Evolutionary conservation across 129 eudicot species (phyloP).

Genomic region (Arctium minus): DNA sequence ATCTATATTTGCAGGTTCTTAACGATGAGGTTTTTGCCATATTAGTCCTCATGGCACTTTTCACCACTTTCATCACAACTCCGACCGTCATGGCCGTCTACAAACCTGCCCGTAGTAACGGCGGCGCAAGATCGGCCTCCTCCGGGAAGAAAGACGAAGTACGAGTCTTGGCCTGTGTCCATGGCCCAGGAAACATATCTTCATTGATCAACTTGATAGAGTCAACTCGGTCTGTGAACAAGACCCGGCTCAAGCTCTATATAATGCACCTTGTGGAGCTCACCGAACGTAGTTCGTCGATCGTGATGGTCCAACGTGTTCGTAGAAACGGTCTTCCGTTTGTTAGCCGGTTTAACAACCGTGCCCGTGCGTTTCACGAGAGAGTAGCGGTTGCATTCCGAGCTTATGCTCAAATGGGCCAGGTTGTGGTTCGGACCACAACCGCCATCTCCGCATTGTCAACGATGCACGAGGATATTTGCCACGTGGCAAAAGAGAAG

Average conservation of each 20-base stretch:
- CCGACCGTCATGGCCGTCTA: constrained; percentile 76
- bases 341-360: constrained; percentile 40
- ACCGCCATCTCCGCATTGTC: constrained; percentile 67
- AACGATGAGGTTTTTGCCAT: constrained; percentile 85
- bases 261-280: constrained; percentile 78
- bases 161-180: constrained; percentile 72
- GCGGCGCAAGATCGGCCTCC: constrained; percentile 17
- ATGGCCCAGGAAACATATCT: constrained; percentile 68
- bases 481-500: constrained; percentile 73
- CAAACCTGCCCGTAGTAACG: constrained; percentile 40
- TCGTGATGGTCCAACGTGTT: constrained; percentile 66
- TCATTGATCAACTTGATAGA: constrained; percentile 63
- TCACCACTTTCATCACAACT: constrained; percentile 87
- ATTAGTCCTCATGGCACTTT: constrained; percentile 83
- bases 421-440: constrained; percentile 60
- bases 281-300: constrained; percentile 83
- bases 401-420: constrained; percentile 58
- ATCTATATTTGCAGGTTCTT: constrained; percentile 51
- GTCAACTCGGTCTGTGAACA: constrained; percentile 52
- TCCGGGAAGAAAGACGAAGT: constrained; percentile 42
- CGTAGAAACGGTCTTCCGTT: constrained; percentile 69
- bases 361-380: constrained; percentile 41
- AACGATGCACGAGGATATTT: constrained; percentile 82
- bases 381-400: constrained; percentile 61
- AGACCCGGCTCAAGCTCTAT: constrained; percentile 62